Evolutionary conservation across 2,329 filamentous ascomycete genomes (phyloP), one percentile per base, ranked within the genome.

Genomic region (Cercospora beticola): DNA sequence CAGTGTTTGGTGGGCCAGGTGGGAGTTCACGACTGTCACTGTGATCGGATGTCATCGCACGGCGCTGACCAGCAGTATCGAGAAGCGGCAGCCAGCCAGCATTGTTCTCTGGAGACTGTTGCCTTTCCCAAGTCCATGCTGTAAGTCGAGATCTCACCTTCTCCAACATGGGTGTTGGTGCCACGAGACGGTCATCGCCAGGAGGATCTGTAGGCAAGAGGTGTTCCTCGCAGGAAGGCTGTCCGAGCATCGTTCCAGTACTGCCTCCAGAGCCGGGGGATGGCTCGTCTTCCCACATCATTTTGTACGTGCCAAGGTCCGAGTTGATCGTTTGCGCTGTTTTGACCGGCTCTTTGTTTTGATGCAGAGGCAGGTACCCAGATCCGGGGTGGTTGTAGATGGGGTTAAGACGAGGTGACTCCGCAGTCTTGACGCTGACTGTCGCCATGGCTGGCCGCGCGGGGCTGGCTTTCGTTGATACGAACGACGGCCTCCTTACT

Each of bases 1-100:
- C 71, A 21, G 75, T 75, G 56, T 76, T 76, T 8, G 75, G 74
- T 49, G 75, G 75, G 10, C 62, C 68, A n/a, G 65, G 68, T 30
- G 71, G 74, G 10, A 67, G 58, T 30, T 75, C 73, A 10, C 61
- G 18, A 10, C 58, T 59, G 5, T 63, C 52, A 18, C 56, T 70
- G 40, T 67, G 65, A 66, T 68, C 68, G 1, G 64, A 66, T 6
- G 52, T 66, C 21, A 60, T 63, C 33, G 31, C 46, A 10, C 33
- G 26, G 5, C 57, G 66, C 14, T 43, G 40, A 26, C 60, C 31
- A 14, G 23, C 46, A 28, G 66, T 56, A 23, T 70, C 61, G 36
- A 71, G 49, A 7, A 67, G 49, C n/a, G 70, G 70, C 5, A 71
- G 62, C 58, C 49, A 69, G 26, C 64, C 68, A 21, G 64, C 46